phyloP scores from a whole-genome alignment of 495 filamentous ascomycete genomes.

The Xylaria bambusicola region DNA sequence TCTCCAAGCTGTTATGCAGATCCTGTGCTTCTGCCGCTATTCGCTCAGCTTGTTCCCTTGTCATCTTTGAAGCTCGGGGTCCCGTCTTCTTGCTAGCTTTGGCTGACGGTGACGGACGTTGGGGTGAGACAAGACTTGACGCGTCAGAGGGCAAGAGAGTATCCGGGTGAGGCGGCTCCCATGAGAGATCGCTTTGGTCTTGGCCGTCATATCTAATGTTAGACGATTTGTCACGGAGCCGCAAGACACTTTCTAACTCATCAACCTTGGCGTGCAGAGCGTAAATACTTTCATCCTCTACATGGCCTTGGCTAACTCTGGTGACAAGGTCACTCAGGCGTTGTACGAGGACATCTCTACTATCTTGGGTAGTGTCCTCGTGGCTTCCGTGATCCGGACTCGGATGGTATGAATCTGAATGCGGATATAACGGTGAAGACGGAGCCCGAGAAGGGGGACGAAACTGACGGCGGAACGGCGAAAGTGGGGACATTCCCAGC shows the following conservation, averaged over 20 bases:
- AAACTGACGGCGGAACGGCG: slow-evolving; percentile 34
- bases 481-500: slow-evolving; percentile 39
- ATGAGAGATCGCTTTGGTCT: slow-evolving; percentile 20
- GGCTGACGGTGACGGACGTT: slow-evolving; percentile 19
- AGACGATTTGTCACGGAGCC: not conserved
- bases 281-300: slow-evolving; percentile 34
- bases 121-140: slow-evolving; percentile 18
- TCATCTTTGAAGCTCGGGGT: slow-evolving; percentile 17
- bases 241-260: slow-evolving; percentile 45
- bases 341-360: slow-evolving; percentile 51
- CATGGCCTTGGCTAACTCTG: slow-evolving; percentile 32
- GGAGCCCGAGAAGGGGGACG: slow-evolving; percentile 25
- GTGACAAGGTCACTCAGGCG: slow-evolving; percentile 50
- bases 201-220: not conserved
- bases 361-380: slow-evolving; percentile 36
- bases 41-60: slow-evolving; percentile 29
- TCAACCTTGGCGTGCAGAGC: slow-evolving; percentile 45
- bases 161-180: slow-evolving; percentile 18
- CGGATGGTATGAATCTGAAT: slow-evolving; percentile 12
- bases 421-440: slow-evolving; percentile 24
- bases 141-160: slow-evolving; percentile 3
- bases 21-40: slow-evolving; percentile 45
- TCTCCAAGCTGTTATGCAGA: slow-evolving; percentile 40
- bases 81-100: slow-evolving; percentile 10
- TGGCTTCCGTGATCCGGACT: slow-evolving; percentile 21